Conservation (phyloP, 345 rosid species). For the Eucalyptus paniculata region DNA sequence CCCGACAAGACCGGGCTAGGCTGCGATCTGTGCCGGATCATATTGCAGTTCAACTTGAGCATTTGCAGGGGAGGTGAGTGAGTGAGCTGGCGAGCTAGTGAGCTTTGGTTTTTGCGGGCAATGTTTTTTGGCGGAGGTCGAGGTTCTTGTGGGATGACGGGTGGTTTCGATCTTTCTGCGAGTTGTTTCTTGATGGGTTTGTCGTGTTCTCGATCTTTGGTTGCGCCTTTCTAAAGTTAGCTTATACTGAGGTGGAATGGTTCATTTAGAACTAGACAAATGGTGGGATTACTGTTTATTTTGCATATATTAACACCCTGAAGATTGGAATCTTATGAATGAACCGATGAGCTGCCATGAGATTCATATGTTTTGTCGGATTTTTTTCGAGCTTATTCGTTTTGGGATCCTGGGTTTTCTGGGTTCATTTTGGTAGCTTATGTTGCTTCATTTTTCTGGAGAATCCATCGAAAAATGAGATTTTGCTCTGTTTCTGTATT, state of each 20-base stretch:
- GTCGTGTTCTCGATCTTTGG: not conserved
- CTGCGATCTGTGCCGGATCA: conserved; percentile 55
- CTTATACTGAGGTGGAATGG: not conserved
- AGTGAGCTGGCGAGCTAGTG: not conserved
- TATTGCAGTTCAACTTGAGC: conserved; percentile 50
- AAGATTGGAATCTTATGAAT: not conserved
- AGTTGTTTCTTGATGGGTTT: not conserved
- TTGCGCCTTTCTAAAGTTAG: not conserved
- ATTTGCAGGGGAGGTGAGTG: conserved; percentile 45
- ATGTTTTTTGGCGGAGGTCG: not conserved
- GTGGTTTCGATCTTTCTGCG: not conserved
- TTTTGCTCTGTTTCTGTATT: not conserved
- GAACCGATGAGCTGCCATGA: not conserved
- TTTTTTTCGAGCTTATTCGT: not conserved
- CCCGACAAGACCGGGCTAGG: conserved; percentile 69
- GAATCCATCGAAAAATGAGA: not conserved
- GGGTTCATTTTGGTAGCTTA: not conserved
- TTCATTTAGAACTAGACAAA: not conserved
- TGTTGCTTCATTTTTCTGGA: not conserved
- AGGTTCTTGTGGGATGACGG: not conserved
- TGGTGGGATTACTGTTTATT: not conserved
- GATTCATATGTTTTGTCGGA: not conserved
- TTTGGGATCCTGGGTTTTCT: not conserved
- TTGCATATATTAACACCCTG: not conserved
- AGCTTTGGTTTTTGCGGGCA: not conserved